These are phyloP conservation scores for Wallacemonas sp. DNA, from an alignment of 208 protist genomes.

Conservation along the genomic window DNA sequence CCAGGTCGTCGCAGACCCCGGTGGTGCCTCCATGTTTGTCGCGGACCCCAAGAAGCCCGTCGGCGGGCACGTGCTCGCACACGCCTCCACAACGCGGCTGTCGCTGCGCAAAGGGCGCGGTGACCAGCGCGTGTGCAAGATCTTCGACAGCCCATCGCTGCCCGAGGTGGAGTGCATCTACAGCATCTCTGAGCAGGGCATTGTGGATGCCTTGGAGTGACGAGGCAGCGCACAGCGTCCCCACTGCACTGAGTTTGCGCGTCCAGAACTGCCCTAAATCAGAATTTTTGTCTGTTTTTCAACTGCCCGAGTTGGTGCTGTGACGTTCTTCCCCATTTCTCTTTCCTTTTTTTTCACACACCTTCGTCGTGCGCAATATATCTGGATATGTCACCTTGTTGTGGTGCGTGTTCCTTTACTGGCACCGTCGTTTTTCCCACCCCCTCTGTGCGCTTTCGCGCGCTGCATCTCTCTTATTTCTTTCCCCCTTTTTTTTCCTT, in stretches of 20 bases:
- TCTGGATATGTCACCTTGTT: too few species aligned
- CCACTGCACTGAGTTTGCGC: too few species aligned
- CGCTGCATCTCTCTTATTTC: slow-evolving; percentile 13
- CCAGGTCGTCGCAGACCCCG: slow-evolving; percentile 98
- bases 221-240: not conserved
- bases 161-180: slow-evolving; percentile 97
- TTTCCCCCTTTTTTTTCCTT: slow-evolving; percentile 15
- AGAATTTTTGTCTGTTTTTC: too few species aligned
- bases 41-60: slow-evolving; percentile 99
- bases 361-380: too few species aligned
- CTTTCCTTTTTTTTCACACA: too few species aligned
- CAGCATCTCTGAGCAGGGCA: slow-evolving; percentile 95
- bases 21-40: slow-evolving; percentile 97
- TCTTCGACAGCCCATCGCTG: slow-evolving; percentile 98
- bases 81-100: slow-evolving; percentile 97
- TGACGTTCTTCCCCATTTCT: too few species aligned
- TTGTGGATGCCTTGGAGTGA: slow-evolving; percentile 93
- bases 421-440: too few species aligned
- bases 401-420: too few species aligned
- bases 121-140: slow-evolving; percentile 97
- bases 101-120: slow-evolving; percentile 96
- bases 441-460: too few species aligned
- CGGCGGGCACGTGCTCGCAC: slow-evolving; percentile 98
- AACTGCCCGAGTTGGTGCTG: too few species aligned
- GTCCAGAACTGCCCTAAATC: too few species aligned